These are phyloP conservation scores for Hypoxylon perforatum DNA, from an alignment of 495 filamentous ascomycete species.

Conservation along the genomic window DNA sequence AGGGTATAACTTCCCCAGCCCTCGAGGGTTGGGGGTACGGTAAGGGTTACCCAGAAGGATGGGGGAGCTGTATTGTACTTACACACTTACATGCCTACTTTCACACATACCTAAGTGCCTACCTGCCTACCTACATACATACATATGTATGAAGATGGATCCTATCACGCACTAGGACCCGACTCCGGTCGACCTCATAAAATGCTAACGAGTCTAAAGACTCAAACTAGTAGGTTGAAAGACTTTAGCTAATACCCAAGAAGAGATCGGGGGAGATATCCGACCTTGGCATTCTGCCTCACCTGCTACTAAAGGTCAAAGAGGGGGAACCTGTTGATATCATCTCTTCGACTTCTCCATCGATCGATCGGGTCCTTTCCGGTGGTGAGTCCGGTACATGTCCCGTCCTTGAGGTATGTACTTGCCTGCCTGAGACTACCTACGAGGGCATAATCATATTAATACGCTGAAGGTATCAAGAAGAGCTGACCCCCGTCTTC, in stretches of 20 bases:
- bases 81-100: slow-evolving; percentile 5
- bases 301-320: slow-evolving; percentile 3
- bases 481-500: not conserved
- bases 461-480: slow-evolving; percentile 12
- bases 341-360: not conserved
- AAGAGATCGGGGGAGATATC: slow-evolving; percentile 9
- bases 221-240: not conserved
- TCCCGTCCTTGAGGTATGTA: not conserved
- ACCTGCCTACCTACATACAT: not conserved
- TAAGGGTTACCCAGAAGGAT: slow-evolving; percentile 8
- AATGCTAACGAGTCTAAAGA: not conserved
- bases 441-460: not conserved
- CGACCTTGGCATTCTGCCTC: slow-evolving; percentile 8
- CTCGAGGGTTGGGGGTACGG: not conserved
- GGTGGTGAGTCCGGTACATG: not conserved
- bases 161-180: slow-evolving; percentile 1
- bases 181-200: not conserved
- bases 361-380: not conserved
- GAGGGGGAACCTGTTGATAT: slow-evolving; percentile 9
- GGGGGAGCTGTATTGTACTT: not conserved
- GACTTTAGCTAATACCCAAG: not conserved
- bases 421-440: not conserved
- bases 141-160: not conserved
- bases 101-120: too few relatives aligned
- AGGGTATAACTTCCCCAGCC: slow-evolving; percentile 12